phyloP scores from a whole-genome alignment of 768 basidiomycete species.

The Naganishia antarctica region DNA sequence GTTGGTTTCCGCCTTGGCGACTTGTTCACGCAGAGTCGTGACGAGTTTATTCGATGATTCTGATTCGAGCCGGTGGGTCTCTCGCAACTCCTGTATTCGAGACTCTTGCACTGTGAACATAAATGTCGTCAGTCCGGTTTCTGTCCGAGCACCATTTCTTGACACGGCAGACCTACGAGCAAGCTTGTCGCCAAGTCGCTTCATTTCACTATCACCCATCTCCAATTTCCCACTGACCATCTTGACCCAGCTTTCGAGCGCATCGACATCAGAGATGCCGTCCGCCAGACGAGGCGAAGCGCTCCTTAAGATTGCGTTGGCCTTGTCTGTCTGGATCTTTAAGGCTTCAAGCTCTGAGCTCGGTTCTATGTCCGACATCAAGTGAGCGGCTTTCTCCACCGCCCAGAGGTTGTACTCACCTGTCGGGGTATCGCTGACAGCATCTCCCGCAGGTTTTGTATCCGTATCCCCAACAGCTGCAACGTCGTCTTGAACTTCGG shows the following conservation, averaged over 20 bases:
- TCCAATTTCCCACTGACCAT: constrained; percentile 65
- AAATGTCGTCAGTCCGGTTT: not conserved
- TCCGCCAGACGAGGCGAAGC: constrained; percentile 63
- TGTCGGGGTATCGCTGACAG: not conserved
- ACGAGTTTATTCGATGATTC: constrained; percentile 72
- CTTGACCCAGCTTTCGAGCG: constrained; percentile 67
- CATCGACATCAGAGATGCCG: constrained; percentile 59
- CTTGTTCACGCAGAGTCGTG: constrained; percentile 63
- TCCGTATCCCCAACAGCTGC: not conserved
- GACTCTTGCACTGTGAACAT: constrained; percentile 67
- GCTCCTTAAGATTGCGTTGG: constrained; percentile 63
- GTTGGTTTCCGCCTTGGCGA: constrained; percentile 66
- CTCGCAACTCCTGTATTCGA: constrained; percentile 74
- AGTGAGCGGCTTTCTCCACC: not conserved
- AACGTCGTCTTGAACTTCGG: not conserved
- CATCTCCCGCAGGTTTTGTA: not conserved
- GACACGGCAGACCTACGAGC: constrained; percentile 56
- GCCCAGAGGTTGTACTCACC: not conserved
- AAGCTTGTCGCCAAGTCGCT: constrained; percentile 66
- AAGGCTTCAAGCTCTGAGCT: not conserved
- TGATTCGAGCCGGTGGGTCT: constrained; percentile 74
- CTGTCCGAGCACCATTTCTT: not conserved
- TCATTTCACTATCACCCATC: constrained; percentile 75
- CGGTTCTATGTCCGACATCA: not conserved
- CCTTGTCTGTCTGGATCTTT: constrained; percentile 22